Evolutionary conservation across 805 yeast species (phyloP), one percentile per base, ranked within the genome.

Genomic region (Barnettozyma populi): DNA sequence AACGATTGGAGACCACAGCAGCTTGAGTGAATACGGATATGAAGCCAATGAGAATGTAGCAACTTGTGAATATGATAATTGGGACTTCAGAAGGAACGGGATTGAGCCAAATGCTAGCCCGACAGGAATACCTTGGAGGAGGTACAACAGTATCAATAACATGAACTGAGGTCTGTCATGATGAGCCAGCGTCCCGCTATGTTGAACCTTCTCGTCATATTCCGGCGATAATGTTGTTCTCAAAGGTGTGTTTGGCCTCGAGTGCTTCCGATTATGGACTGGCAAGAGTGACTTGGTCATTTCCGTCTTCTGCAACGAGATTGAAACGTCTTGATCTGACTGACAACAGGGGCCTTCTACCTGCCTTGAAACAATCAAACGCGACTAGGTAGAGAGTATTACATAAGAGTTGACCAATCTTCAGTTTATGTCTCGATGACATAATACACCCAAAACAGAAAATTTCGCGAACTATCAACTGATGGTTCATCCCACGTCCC

Each of bases 51-150:
- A 80, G 63, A 94, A 94, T 3, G 90, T 62, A 1, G 98, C 99
- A 7, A 94, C 86, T 59, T 90, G 95, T 0, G 96, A 81, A 62
- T 87, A 94, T 11, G 90, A 77, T 14, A 92, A 74, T 48, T 85
- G 81, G 4, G 92, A 78, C 63, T 94, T 94, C 48, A 94, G 73
- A 18, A 94, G 68, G 60, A 90, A 94, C 2, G 99, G 99, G 10
- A 94, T 76, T 1, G 96, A 82, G 2, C 99, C 99, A 70, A 92
- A 90, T 2, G 96, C 96, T 31, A 94, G 68, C 0, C 99, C 99
- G 13, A 90, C 95, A 0, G 99, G 99, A 6, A 94, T 81, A n/a
- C 99, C 99, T 64, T 94, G 99, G 7, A 90, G 74, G 43, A 90
- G 69, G 62, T 94, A 94, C 31, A 94, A 69, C 6, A 86, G 59